Percentiles rank a stretch among this genome's conserved stretches.
These are phyloP conservation scores for Cyamopsis tetragonoloba DNA, from an alignment of 306 rosid species.

Conservation along the genomic window DNA sequence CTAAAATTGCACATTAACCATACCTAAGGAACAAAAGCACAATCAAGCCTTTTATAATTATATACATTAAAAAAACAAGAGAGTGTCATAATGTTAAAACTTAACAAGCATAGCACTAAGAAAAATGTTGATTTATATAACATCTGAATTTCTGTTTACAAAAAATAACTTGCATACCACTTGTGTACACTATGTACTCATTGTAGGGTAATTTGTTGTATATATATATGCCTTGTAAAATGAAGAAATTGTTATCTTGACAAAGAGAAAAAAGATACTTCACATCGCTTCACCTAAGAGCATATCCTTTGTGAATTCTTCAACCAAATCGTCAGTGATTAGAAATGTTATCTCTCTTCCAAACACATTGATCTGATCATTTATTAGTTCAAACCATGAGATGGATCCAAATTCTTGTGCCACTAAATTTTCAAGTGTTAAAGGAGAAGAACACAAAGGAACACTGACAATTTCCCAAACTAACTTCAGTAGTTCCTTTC, in stretches of 20 bases:
- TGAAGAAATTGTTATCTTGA: neutral
- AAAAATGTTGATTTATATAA: neutral
- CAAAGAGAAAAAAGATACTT: neutral
- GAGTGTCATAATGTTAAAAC: neutral
- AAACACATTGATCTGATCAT: conserved; percentile 38
- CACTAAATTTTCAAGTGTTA: conserved; percentile 51
- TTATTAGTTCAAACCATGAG: conserved; percentile 41
- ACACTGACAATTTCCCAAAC: conserved; percentile 49
- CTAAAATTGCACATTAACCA: no score
- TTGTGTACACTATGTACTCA: conserved; percentile 27
- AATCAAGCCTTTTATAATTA: no score
- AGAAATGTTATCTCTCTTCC: conserved; percentile 49
- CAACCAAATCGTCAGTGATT: conserved; percentile 56
- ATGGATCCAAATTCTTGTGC: conserved; percentile 43
- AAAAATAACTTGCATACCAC: conserved; percentile 14
- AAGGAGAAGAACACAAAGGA: conserved; percentile 30
- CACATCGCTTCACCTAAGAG: conserved; percentile 17
- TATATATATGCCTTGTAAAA: conserved; percentile 17
- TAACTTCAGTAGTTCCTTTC: conserved; percentile 51
- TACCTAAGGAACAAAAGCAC: no score
- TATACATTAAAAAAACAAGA: no score
- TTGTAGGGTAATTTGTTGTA: conserved; percentile 7
- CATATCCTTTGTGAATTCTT: conserved; percentile 57
- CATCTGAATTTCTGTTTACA: neutral
- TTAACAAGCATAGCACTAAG: neutral